A percentile compares a stretch with the other conserved stretches of the same genome.
These are phyloP conservation scores for Fistulina hepatica DNA, from an alignment of 1,284 basidiomycete species.

Conservation along the genomic window DNA sequence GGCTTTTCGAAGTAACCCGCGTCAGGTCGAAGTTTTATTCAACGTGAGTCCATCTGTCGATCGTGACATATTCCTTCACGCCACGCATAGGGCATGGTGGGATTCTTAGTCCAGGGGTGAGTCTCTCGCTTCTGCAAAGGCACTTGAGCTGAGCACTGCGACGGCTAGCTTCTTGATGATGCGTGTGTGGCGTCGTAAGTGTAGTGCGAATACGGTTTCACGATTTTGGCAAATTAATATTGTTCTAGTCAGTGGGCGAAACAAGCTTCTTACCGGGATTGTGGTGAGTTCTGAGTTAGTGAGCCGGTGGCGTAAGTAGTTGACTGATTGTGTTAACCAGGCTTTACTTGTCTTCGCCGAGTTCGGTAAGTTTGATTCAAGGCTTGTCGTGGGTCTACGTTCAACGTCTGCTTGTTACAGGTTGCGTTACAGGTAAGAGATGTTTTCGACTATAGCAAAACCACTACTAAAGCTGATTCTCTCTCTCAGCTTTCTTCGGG, in stretches of 20 bases:
- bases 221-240: constrained; percentile 1
- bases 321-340: too few species aligned
- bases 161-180: constrained; percentile 34
- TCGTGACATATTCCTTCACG: not conserved
- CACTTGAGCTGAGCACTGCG: constrained; percentile 4
- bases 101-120: constrained; percentile 40
- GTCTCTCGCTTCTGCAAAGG: constrained; percentile 3
- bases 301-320: constrained; percentile 16
- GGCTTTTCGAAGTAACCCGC: not conserved
- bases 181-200: constrained; percentile 40
- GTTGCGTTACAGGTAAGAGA: constrained; percentile 27
- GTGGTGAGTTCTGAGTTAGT: constrained; percentile 33
- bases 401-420: constrained; percentile 15
- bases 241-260: constrained; percentile 34
- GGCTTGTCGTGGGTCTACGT: not conserved
- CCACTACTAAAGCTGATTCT: constrained; percentile 8
- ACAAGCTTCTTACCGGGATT: constrained; percentile 27
- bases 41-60: constrained; percentile 26
- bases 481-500: constrained; percentile 27
- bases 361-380: constrained; percentile 31
- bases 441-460: not conserved
- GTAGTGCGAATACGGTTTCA: not conserved
- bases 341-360: constrained; percentile 38
- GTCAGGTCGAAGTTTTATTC: constrained; percentile 41
- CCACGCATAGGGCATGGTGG: constrained; percentile 33